phyloP scores from a whole-genome alignment of 2,329 filamentous ascomycete genomes.

The Sclerotinia spermophila region DNA sequence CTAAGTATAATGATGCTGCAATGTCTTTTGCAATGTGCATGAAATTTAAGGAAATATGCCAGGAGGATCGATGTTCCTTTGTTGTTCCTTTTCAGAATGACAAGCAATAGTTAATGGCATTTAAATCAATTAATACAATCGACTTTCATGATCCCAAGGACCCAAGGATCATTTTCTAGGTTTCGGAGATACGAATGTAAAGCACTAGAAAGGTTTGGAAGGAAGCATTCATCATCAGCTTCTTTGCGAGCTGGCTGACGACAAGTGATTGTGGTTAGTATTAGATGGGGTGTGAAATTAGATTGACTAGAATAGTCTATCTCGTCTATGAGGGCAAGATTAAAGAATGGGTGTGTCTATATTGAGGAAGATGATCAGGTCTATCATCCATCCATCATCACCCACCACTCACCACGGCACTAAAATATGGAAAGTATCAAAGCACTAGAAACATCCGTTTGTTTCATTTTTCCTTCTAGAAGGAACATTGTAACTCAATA shows the following conservation, averaged over 20 bases:
- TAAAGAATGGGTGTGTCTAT: no score
- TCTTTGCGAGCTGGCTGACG: neutral
- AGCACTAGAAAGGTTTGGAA: neutral
- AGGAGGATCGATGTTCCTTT: neutral
- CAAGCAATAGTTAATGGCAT: neutral
- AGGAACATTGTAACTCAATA: neutral
- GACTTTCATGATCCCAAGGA: neutral
- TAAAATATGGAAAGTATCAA: no score
- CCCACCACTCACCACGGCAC: neutral
- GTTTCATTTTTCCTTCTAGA: neutral
- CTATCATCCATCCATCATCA: no score
- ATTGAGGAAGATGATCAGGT: neutral
- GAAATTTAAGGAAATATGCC: neutral
- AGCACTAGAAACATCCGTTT: neutral
- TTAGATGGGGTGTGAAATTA: neutral
- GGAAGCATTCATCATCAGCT: neutral
- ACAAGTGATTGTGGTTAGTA: neutral
- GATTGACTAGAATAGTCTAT: neutral
- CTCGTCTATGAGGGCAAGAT: no score
- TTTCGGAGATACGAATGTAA: neutral
- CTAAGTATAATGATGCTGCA: neutral
- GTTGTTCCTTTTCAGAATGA: neutral
- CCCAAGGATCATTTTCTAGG: neutral
- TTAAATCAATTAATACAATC: neutral
- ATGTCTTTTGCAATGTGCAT: neutral